Percentiles rank a stretch among this genome's conserved stretches.
Evolutionary conservation across 2,329 filamentous ascomycete genomes (phyloP).

Genomic region (Xylaria sp.): DNA sequence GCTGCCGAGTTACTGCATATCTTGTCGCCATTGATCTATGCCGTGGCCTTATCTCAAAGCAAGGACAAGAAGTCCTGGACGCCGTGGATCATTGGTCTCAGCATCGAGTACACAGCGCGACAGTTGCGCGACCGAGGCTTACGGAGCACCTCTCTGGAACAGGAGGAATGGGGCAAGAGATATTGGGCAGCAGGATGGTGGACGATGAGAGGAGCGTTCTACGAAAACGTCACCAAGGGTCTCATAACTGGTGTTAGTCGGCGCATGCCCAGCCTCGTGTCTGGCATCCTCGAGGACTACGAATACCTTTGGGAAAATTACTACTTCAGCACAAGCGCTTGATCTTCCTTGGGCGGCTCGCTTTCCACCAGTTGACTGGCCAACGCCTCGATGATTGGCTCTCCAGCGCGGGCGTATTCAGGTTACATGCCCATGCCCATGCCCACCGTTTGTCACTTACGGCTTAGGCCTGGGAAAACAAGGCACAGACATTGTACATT

Average conservation of each 20-base stretch:
- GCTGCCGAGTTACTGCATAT: conserved; percentile 92
- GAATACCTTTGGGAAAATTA: conserved; percentile 98
- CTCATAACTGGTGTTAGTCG: conserved; percentile 75
- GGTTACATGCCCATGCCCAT: not conserved
- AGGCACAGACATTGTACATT: conserved; percentile 8
- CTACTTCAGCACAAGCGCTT: conserved; percentile 74
- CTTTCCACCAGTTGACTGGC: not conserved
- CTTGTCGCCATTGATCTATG: conserved; percentile 85
- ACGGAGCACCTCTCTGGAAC: conserved; percentile 84
- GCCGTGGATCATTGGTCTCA: conserved; percentile 87
- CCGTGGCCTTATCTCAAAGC: conserved; percentile 76
- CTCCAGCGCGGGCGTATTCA: not conserved
- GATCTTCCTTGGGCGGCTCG: not conserved
- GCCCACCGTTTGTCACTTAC: not conserved
- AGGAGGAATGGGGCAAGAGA: conserved; percentile 85
- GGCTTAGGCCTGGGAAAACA: not conserved
- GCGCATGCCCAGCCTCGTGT: conserved; percentile 79
- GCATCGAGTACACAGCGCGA: conserved; percentile 85
- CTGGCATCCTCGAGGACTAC: conserved; percentile 90
- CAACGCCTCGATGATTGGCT: not conserved
- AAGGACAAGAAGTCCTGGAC: conserved; percentile 81
- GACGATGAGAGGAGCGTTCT: conserved; percentile 95
- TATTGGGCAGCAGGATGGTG: conserved; percentile 95
- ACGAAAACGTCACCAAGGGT: conserved; percentile 85
- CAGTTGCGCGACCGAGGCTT: conserved; percentile 78